These are phyloP conservation scores for Tulasnella sp. DNA, from an alignment of 768 basidiomycete genomes.

Conservation along the genomic window DNA sequence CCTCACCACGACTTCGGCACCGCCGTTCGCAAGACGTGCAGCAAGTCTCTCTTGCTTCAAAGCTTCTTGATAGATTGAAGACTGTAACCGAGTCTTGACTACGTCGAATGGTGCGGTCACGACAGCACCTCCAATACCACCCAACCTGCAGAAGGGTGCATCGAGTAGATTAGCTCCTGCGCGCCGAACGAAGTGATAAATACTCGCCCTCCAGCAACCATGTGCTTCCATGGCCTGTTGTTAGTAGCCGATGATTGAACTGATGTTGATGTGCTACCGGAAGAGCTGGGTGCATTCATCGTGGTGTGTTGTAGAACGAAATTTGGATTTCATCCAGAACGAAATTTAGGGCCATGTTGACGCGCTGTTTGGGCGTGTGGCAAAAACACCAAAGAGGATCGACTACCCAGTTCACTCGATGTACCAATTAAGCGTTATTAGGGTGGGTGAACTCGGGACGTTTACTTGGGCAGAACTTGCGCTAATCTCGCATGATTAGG, in stretches of 20 bases:
- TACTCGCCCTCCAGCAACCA: constrained; percentile 75
- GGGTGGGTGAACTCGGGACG: constrained; percentile 19
- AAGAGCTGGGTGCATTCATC: too few species aligned
- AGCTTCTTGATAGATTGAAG: constrained; percentile 54
- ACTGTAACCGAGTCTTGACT: constrained; percentile 94
- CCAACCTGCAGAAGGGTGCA: constrained; percentile 47
- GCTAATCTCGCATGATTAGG: constrained; percentile 35
- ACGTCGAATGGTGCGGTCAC: constrained; percentile 97
- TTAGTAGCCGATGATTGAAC: neutral
- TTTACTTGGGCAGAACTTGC: neutral
- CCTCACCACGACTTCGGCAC: constrained; percentile 26
- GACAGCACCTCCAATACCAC: constrained; percentile 95
- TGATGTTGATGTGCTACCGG: neutral
- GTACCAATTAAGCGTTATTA: constrained; percentile 31
- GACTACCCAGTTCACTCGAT: constrained; percentile 20
- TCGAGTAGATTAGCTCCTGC: neutral
- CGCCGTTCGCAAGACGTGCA: constrained; percentile 27
- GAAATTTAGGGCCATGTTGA: neutral
- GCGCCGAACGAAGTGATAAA: neutral
- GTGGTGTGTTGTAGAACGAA: neutral
- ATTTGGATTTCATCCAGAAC: constrained; percentile 6
- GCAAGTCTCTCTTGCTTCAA: constrained; percentile 27
- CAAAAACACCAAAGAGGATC: constrained; percentile 1
- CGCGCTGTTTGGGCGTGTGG: constrained; percentile 7
- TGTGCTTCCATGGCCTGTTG: constrained; percentile 52